A percentile compares a stretch with the other conserved stretches of the same genome.
Conservation (phyloP, 1,139 yeast genomes). For the Candida gigantensis region DNA sequence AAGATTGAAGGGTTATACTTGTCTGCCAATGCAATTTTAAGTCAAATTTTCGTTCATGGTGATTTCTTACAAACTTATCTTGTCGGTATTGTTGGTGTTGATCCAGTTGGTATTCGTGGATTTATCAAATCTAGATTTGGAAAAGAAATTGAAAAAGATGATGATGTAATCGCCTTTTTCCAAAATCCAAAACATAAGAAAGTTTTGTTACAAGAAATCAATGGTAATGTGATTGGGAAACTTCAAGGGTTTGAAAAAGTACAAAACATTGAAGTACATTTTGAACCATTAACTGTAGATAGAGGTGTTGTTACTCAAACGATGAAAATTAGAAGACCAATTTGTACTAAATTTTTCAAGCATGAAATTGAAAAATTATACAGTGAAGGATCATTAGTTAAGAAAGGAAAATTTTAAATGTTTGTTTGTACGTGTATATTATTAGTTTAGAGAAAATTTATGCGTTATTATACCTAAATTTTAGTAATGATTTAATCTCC, state of each 20-base stretch:
- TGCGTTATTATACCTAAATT: no score
- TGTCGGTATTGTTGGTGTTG: conserved; percentile 42
- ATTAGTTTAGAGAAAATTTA: no score
- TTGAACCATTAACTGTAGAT: conserved; percentile 43
- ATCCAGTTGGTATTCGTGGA: conserved; percentile 18
- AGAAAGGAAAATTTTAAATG: conserved; percentile 17
- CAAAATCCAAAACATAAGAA: conserved; percentile 27
- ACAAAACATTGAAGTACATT: conserved; percentile 34
- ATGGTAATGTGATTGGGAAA: conserved; percentile 23
- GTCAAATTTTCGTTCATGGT: conserved; percentile 58
- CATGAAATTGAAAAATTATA: conserved; percentile 24
- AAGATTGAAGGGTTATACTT: conserved; percentile 68
- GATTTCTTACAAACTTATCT: conserved; percentile 32
- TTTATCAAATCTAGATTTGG: conserved; percentile 1
- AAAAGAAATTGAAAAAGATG: conserved; percentile 14
- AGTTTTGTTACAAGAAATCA: conserved; percentile 28
- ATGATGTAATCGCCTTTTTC: conserved; percentile 26
- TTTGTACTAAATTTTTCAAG: conserved; percentile 35
- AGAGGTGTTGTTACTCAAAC: conserved; percentile 45
- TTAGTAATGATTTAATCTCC: conserved; percentile 82
- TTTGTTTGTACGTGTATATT: background rate
- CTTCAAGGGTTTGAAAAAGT: conserved; percentile 40
- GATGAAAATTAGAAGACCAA: conserved; percentile 39
- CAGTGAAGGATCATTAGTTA: conserved; percentile 48
- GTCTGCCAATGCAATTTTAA: conserved; percentile 50